phyloP scores from a whole-genome alignment of 345 rosid species.

The Euphorbia tirucalli region DNA sequence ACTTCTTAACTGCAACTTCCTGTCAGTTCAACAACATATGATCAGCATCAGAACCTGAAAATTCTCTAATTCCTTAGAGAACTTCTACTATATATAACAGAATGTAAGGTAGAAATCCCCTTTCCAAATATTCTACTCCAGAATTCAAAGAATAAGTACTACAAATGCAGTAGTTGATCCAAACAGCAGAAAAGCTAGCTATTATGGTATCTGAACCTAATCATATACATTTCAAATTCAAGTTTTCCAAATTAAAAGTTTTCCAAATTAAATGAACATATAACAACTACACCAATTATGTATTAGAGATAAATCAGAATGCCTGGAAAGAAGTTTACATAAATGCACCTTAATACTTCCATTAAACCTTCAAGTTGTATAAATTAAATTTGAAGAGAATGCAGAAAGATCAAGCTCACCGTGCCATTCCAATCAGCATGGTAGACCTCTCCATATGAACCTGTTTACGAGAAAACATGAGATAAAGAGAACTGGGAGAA shows the following conservation, averaged over 20 bases:
- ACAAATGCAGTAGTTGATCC: not conserved
- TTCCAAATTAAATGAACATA: not conserved
- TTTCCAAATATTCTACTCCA: conserved; percentile 6
- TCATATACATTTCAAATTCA: not conserved
- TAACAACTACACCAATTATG: not conserved
- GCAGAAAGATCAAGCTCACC: conserved; percentile 48
- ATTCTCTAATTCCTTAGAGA: not conserved
- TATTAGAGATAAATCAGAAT: not conserved
- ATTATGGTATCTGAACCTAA: not conserved
- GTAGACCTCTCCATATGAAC: conserved; percentile 99
- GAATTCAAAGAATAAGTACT: not conserved
- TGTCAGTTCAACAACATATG: conserved; percentile 39
- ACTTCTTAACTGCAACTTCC: conserved; percentile 99
- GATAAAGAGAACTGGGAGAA: not conserved
- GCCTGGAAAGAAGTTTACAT: not conserved
- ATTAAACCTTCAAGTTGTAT: not conserved
- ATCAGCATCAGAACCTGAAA: conserved; percentile 18
- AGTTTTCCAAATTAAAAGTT: too few species aligned
- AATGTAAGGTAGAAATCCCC: too few species aligned
- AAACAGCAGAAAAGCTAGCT: not conserved
- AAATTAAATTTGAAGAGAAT: conserved; percentile 8
- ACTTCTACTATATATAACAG: not conserved
- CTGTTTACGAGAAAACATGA: conserved; percentile 40
- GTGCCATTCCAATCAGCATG: conserved; percentile 98
- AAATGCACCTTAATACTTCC: not conserved